Percentiles rank a stretch among this genome's conserved stretches.
Conservation (phyloP, 2,329 filamentous ascomycete species). For the Ceratocystis lukuohia region DNA sequence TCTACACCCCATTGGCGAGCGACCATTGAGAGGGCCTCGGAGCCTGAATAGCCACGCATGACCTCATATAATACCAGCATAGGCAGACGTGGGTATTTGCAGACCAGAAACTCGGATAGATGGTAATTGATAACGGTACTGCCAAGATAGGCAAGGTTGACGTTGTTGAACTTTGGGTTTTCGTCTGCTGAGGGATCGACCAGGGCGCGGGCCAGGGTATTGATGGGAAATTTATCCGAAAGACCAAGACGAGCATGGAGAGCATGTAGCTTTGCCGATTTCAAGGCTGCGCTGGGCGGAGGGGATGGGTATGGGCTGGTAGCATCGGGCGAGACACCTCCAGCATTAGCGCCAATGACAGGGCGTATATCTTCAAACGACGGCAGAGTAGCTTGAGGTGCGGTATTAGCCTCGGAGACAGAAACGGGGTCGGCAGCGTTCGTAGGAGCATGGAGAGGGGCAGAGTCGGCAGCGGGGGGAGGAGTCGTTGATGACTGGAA, state of each 20-base stretch:
- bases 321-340: constrained; percentile 27
- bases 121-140: constrained; percentile 77
- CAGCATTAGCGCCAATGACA: constrained; percentile 24
- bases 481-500: constrained; percentile 28
- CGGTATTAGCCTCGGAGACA: constrained; percentile 20
- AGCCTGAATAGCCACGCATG: constrained; percentile 71
- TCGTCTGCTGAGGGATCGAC: constrained; percentile 75
- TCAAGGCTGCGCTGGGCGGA: constrained; percentile 48
- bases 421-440: constrained; percentile 20
- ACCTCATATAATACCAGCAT: constrained; percentile 77
- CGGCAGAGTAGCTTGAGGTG: constrained; percentile 14
- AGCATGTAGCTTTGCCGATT: constrained; percentile 80
- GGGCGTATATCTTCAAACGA: constrained; percentile 17
- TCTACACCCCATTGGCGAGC: constrained; percentile 87
- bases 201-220: constrained; percentile 75
- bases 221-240: constrained; percentile 64
- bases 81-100: constrained; percentile 80
- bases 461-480: constrained; percentile 22
- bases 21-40: constrained; percentile 57
- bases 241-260: constrained; percentile 81
- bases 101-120: constrained; percentile 74
- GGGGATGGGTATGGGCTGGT: constrained; percentile 51
- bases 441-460: constrained; percentile 22
- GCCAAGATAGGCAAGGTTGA: constrained; percentile 67
- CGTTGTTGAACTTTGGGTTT: constrained; percentile 75